These are phyloP conservation scores for Echinosophora koreensis DNA, from an alignment of 306 rosid species.

Conservation along the genomic window DNA sequence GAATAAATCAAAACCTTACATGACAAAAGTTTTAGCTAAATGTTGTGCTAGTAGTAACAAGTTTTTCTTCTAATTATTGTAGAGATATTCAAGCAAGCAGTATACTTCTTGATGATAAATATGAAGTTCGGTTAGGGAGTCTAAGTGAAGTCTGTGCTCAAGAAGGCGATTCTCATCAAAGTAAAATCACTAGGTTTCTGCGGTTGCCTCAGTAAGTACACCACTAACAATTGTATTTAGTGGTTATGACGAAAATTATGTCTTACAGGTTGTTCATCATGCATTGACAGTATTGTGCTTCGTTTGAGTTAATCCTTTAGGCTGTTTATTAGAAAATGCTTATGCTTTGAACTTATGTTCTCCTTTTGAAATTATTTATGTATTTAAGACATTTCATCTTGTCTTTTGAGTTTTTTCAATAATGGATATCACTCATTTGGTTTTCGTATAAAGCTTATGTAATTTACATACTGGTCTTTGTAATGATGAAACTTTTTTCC, in stretches of 20 bases:
- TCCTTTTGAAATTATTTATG: slow-evolving; percentile 10
- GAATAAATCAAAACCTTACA: slow-evolving; percentile 2
- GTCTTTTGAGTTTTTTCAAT: background rate
- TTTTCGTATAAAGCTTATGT: slow-evolving; percentile 15
- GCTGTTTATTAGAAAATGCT: background rate
- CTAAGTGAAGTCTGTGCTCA: slow-evolving; percentile 77
- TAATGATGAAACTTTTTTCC: background rate
- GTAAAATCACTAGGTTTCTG: slow-evolving; percentile 76
- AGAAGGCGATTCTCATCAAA: slow-evolving; percentile 91
- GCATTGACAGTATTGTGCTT: slow-evolving; percentile 34
- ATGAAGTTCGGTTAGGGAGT: slow-evolving; percentile 96
- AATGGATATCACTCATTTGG: slow-evolving; percentile 20
- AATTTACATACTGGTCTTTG: slow-evolving; percentile 6
- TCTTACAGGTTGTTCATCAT: slow-evolving; percentile 27
- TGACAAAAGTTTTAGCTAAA: slow-evolving; percentile 12
- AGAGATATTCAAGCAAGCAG: slow-evolving; percentile 98
- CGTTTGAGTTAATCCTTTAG: slow-evolving; percentile 31
- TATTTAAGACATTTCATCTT: background rate
- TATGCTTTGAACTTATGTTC: slow-evolving; percentile 7
- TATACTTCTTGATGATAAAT: slow-evolving; percentile 93
- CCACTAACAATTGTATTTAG: slow-evolving; percentile 14
- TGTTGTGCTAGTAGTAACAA: slow-evolving; percentile 44
- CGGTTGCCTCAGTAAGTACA: slow-evolving; percentile 61
- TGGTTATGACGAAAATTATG: slow-evolving; percentile 32
- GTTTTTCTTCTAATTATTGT: slow-evolving; percentile 47